Conservation (phyloP, 1,284 basidiomycete genomes). For the Sporisorium iseilematis-ciliati region DNA sequence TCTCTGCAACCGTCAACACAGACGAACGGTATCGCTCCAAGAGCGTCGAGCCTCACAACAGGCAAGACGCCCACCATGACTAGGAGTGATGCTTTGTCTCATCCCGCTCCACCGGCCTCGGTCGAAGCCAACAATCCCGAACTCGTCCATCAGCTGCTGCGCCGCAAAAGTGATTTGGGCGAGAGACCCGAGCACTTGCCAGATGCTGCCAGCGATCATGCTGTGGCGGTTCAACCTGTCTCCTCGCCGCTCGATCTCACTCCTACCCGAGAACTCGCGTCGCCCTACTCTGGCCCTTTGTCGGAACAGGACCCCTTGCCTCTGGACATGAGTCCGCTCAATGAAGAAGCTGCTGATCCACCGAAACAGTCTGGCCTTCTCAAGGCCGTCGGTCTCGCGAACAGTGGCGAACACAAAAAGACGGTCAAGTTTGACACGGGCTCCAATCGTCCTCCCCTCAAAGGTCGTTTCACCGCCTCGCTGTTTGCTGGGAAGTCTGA, state of each 20-base stretch:
- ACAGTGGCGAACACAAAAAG: conserved; percentile 31
- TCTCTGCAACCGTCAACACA: conserved; percentile 30
- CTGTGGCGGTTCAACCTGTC: conserved; percentile 31
- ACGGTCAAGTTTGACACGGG: conserved; percentile 53
- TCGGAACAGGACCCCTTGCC: conserved; percentile 40
- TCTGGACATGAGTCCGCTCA: conserved; percentile 22
- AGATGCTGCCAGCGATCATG: conserved; percentile 57
- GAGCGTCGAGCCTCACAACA: conserved; percentile 29
- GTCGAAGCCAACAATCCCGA: conserved; percentile 54
- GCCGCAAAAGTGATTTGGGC: conserved; percentile 47
- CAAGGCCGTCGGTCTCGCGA: conserved; percentile 19
- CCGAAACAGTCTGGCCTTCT: conserved; percentile 7
- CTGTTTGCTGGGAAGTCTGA: conserved; percentile 40
- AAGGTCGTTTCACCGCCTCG: conserved; percentile 38
- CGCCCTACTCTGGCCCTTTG: conserved; percentile 10
- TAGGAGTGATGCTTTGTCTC: conserved; percentile 39
- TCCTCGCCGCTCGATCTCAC: conserved; percentile 27
- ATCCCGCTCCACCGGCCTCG: conserved; percentile 53
- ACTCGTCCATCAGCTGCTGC: conserved; percentile 54
- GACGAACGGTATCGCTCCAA: conserved; percentile 23
- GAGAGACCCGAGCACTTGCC: conserved; percentile 14
- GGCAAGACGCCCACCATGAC: conserved; percentile 33
- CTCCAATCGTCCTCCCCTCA: conserved; percentile 17
- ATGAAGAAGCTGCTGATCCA: conserved; percentile 5
- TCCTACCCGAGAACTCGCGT: conserved; percentile 14